Conservation (phyloP, 2,329 filamentous ascomycete genomes). For the Fusarium praegraminearum region DNA sequence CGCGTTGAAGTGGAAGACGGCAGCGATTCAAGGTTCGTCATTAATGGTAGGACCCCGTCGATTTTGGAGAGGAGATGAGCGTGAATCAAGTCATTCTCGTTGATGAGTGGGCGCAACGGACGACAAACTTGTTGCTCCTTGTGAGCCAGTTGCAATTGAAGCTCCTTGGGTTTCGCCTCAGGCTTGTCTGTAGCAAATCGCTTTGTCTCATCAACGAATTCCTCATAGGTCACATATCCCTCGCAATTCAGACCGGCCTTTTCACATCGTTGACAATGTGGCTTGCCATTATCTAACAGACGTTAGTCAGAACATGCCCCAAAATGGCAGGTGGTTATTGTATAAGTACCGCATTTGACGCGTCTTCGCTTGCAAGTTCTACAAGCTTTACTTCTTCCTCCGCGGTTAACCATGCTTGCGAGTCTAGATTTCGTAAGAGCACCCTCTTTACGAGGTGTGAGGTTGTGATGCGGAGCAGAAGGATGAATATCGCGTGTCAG, state of each 20-base stretch:
- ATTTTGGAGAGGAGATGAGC: conserved; percentile 13
- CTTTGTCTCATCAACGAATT: conserved; percentile 23
- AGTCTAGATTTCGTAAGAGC: neutral
- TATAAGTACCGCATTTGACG: conserved; percentile 24
- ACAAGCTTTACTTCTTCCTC: conserved; percentile 29
- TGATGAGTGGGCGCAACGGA: neutral
- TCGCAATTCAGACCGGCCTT: conserved; percentile 12
- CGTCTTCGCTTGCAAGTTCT: conserved; percentile 29
- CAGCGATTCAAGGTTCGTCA: conserved; percentile 4
- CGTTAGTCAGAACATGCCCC: neutral
- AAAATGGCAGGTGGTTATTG: too few species aligned
- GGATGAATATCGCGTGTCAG: conserved; percentile 9
- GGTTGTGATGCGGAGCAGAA: neutral
- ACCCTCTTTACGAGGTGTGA: neutral
- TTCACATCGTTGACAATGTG: conserved; percentile 15
- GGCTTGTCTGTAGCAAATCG: neutral
- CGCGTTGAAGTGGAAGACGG: neutral
- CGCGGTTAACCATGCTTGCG: conserved; percentile 23
- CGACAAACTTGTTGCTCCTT: accelerated
- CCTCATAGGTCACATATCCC: conserved; percentile 3
- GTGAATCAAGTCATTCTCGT: conserved; percentile 14
- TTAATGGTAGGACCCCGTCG: conserved; percentile 8
- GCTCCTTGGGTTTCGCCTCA: accelerated
- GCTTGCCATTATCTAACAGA: conserved; percentile 17
- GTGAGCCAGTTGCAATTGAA: accelerated